These are phyloP conservation scores for Taiozyma sp. DNA, from an alignment of 1,139 yeast genomes.

Conservation along the genomic window DNA sequence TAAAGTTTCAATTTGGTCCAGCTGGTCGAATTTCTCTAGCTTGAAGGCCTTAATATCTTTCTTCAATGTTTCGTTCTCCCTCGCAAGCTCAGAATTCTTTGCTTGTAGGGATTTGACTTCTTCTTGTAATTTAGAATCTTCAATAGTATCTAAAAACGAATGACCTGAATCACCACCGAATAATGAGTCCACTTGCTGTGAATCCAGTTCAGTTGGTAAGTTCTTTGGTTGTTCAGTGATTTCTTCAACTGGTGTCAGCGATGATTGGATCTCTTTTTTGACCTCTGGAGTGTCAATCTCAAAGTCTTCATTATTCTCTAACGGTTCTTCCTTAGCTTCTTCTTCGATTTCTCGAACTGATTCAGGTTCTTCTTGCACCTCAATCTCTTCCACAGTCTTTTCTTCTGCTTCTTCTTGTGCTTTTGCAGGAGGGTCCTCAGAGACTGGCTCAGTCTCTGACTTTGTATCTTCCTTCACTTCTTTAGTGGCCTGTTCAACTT, in stretches of 20 bases:
- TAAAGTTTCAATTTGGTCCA: constrained; percentile 35
- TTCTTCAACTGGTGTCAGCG: background rate
- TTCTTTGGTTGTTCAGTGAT: constrained; percentile 1
- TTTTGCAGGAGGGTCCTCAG: constrained; percentile 1
- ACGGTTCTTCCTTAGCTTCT: background rate
- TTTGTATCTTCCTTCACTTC: constrained; percentile 1
- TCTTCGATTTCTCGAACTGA: background rate
- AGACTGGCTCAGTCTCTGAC: constrained; percentile 4
- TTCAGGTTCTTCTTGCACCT: background rate
- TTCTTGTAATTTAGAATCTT: constrained; percentile 24
- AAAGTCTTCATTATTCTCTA: background rate
- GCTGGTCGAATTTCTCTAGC: constrained; percentile 42
- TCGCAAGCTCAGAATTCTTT: constrained; percentile 25
- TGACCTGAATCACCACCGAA: constrained; percentile 18
- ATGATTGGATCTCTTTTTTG: background rate
- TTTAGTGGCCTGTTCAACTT: too few relatives aligned
- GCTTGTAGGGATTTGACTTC: constrained; percentile 23
- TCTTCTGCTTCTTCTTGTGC: constrained; percentile 4
- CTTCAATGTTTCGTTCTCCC: constrained; percentile 22
- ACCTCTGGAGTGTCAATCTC: background rate
- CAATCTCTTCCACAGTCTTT: background rate
- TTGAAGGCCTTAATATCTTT: constrained; percentile 31
- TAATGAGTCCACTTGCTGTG: constrained; percentile 7
- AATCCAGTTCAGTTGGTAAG: background rate
- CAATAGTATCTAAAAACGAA: constrained; percentile 26